phyloP scores from a whole-genome alignment of 2,329 filamentous ascomycete species.

The Parascedosporium putredinis region DNA sequence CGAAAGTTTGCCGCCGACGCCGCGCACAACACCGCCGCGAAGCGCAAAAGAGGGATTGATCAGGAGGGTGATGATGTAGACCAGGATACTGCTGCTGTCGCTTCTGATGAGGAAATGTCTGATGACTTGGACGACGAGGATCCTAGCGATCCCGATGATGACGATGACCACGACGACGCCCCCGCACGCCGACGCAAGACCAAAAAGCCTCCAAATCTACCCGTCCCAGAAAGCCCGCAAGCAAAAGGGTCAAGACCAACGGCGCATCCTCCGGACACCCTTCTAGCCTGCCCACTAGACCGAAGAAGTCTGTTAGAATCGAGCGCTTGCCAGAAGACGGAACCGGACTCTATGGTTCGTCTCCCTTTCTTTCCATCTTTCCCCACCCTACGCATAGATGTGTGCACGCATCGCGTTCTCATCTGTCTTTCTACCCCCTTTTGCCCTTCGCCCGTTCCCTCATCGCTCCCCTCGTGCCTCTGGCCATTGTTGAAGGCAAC shows the following conservation, averaged over 20 bases:
- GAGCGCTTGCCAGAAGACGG: conserved; percentile 36
- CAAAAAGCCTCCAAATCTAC: conserved; percentile 26
- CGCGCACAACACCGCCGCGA: conserved; percentile 29
- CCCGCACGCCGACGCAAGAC: conserved; percentile 24
- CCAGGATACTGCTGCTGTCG: conserved; percentile 32
- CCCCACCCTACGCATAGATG: no score
- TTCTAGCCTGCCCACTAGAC: conserved; percentile 38
- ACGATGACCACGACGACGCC: conserved; percentile 34
- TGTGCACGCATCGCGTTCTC: no score
- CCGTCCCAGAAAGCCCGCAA: conserved; percentile 43
- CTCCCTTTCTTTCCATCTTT: no score
- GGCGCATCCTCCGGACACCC: conserved; percentile 27
- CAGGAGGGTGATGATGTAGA: conserved; percentile 36
- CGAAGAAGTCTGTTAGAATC: conserved; percentile 45
- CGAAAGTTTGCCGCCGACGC: conserved; percentile 48
- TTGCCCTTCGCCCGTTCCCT: background rate
- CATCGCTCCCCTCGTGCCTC: background rate
- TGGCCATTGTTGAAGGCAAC: background rate
- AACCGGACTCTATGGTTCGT: conserved; percentile 45
- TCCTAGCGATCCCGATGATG: conserved; percentile 19
- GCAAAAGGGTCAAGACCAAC: conserved; percentile 56
- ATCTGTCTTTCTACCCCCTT: no score
- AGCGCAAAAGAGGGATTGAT: conserved; percentile 47
- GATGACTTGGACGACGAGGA: conserved; percentile 31
- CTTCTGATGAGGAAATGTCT: conserved; percentile 33